Evolutionary conservation across 148 eudicot species (phyloP).

Genomic region (Selenicereus undatus): DNA sequence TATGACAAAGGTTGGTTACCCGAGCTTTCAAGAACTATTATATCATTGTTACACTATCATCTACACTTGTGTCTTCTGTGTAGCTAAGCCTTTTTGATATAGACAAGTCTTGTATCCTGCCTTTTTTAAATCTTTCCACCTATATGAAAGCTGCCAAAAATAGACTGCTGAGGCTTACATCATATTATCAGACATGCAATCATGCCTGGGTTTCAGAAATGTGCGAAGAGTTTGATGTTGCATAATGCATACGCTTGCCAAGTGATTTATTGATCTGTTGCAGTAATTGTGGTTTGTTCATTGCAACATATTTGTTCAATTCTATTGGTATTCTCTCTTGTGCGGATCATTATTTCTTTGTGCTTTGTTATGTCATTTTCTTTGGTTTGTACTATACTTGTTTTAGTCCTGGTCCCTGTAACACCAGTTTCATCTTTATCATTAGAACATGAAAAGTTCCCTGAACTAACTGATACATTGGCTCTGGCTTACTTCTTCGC

Average conservation of each 20-base stretch:
- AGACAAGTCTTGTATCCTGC: background rate
- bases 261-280: background rate
- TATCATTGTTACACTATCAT: background rate
- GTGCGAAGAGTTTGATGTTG: background rate
- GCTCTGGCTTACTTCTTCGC: background rate
- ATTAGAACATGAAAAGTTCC: background rate
- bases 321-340: background rate
- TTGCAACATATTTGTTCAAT: background rate
- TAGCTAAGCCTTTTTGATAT: background rate
- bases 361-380: background rate
- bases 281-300: background rate
- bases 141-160: background rate
- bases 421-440: background rate
- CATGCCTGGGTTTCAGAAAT: background rate
- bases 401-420: no score
- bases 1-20: constrained; percentile 14
- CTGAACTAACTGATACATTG: background rate
- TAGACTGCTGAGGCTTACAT: background rate
- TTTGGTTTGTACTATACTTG: background rate
- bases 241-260: background rate
- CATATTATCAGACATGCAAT: background rate
- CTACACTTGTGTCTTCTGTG: background rate
- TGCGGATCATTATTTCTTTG: background rate
- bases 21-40: constrained; percentile 7
- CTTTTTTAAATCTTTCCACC: background rate